Evolutionary conservation across 2,329 filamentous ascomycete genomes (phyloP), one percentile per base, ranked within the genome.

Genomic region (Fusarium tanahbumbuense): DNA sequence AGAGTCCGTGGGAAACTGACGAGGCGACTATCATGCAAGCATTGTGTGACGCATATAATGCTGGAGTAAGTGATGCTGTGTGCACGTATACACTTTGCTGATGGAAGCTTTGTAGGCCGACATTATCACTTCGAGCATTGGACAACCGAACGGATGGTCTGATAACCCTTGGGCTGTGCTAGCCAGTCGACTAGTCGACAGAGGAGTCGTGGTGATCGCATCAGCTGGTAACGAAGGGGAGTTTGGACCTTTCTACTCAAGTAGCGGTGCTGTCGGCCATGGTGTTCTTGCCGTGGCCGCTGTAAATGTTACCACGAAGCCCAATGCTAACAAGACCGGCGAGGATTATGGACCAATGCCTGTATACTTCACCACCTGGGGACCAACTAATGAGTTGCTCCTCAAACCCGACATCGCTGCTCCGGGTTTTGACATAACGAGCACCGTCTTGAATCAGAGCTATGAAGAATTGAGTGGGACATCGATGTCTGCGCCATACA

Each of bases 401-500:
- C 77, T 86, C 55, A 86, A 86, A 69, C 85, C 85, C 7, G 82
- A 87, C 49, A 76, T 87, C 50, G 81, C 82, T 16, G 82, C 83
- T 0, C 85, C 85, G 3, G 85, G 86, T 15, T 82, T 81, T 52
- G 77, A 82, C 30, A 86, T 88, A 48, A 78, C 85, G 56, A 86
- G 83, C 45, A 87, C 85, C 3, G 83, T 82, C 46, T 79, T 82
- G 3, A 76, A 82, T 25, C 77, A 78, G 25, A 69, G 62, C 12
- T 88, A 86, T 65, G 81, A 80, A 16, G 77, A 84, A 9, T 77
- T 85, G 56, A 84, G 81, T 46, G 87, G 87, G 46, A 88, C 87
- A 0, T 87, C 85, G 1, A 88, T 89, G 86, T 83, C 86, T 1
- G 83, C 83, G 8, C 86, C 86, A 1, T 86, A 86, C 60, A 79